Percentiles rank a stretch among this genome's conserved stretches.
phyloP scores from a whole-genome alignment of 2,329 filamentous ascomycete species.

The Thelonectria rubi region DNA sequence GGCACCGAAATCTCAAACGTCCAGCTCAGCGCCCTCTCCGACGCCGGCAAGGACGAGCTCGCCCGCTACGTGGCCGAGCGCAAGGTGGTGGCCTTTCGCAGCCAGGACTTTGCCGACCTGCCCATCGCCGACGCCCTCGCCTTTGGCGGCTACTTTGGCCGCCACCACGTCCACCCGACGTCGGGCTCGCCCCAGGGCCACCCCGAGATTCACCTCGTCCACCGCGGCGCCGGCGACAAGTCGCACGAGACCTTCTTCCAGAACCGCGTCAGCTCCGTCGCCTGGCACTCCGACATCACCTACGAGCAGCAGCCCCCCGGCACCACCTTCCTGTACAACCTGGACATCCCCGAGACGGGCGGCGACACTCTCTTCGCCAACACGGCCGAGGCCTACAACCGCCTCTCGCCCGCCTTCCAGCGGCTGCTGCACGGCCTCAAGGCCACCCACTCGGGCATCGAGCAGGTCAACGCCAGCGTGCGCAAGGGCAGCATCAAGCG shows the following conservation, averaged over 20 bases:
- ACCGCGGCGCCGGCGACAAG: conserved; percentile 66
- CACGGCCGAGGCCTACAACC: conserved; percentile 80
- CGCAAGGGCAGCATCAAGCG: conserved; percentile 75
- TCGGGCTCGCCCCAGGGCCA: conserved; percentile 77
- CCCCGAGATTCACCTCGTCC: conserved; percentile 81
- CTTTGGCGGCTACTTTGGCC: conserved; percentile 79
- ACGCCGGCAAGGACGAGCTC: conserved; percentile 78
- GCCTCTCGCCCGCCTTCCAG: conserved; percentile 81
- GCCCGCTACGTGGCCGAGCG: conserved; percentile 79
- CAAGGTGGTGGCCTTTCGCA: conserved; percentile 81
- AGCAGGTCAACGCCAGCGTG: conserved; percentile 79
- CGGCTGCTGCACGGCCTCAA: conserved; percentile 82
- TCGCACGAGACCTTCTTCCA: conserved; percentile 68
- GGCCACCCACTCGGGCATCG: conserved; percentile 82
- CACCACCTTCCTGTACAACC: conserved; percentile 86
- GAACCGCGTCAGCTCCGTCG: conserved; percentile 79
- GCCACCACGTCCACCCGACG: conserved; percentile 83
- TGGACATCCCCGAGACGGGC: conserved; percentile 82
- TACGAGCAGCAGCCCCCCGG: conserved; percentile 90
- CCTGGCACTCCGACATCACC: conserved; percentile 89
- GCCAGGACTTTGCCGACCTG: conserved; percentile 76
- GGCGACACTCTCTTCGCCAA: conserved; percentile 89
- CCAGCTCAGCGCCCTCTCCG: conserved; percentile 73
- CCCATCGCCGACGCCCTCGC: conserved; percentile 75
- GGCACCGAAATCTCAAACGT: conserved; percentile 77